Conservation (phyloP, 2,329 filamentous ascomycete species). For the Botrytis tulipae region DNA sequence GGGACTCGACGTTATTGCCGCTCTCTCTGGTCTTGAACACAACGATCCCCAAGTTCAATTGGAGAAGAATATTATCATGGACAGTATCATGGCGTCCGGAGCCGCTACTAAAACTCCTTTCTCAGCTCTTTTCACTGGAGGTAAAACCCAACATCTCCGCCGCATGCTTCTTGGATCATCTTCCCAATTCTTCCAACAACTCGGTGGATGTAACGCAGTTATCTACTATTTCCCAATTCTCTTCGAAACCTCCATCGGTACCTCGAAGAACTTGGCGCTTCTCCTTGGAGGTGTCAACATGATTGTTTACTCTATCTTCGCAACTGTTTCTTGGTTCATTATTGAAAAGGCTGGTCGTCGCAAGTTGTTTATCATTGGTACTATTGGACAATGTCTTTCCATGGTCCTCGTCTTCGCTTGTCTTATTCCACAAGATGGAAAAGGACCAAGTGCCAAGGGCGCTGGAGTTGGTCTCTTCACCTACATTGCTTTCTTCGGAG, state of each 20-base stretch:
- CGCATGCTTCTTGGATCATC: constrained; percentile 51
- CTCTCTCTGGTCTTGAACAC: constrained; percentile 70
- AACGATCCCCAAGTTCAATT: constrained; percentile 44
- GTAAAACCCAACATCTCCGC: constrained; percentile 54
- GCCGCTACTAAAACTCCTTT: constrained; percentile 37
- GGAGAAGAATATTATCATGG: constrained; percentile 38
- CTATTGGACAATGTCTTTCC: constrained; percentile 59
- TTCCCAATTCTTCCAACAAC: constrained; percentile 54
- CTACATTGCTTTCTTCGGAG: constrained; percentile 61
- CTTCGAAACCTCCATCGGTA: constrained; percentile 49
- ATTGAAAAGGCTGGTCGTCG: constrained; percentile 64
- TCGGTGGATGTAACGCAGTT: constrained; percentile 46
- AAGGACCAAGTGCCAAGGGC: constrained; percentile 38
- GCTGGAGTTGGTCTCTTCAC: constrained; percentile 57
- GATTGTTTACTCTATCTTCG: constrained; percentile 54
- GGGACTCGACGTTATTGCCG: constrained; percentile 94
- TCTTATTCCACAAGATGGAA: constrained; percentile 38
- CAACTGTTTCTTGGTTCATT: constrained; percentile 51
- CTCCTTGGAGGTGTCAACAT: constrained; percentile 56
- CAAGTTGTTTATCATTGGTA: constrained; percentile 70
- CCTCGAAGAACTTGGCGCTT: constrained; percentile 49
- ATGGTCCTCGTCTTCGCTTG: constrained; percentile 58
- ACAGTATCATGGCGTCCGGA: constrained; percentile 42
- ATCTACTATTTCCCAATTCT: constrained; percentile 52
- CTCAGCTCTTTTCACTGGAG: constrained; percentile 49